phyloP scores from a whole-genome alignment of 148 eudicot genomes.

The Rhododendron vialii region DNA sequence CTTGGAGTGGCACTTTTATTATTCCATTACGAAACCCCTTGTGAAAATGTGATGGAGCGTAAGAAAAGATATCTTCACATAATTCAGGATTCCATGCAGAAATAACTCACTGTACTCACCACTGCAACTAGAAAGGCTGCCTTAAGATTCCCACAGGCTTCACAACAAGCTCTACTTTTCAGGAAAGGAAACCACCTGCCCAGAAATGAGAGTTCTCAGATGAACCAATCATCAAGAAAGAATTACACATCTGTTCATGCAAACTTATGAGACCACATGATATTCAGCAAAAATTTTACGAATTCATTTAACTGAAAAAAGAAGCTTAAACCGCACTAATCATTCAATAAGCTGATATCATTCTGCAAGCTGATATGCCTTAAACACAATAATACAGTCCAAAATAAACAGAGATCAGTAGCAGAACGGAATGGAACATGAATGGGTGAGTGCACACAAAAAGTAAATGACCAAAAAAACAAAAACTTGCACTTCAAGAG shows the following conservation, averaged over 20 bases:
- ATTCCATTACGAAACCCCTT: background rate
- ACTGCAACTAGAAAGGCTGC: constrained; percentile 96
- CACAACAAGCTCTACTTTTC: constrained; percentile 85
- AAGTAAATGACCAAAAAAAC: background rate
- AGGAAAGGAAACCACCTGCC: constrained; percentile 96
- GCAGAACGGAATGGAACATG: background rate
- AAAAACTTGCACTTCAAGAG: background rate
- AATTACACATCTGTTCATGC: background rate
- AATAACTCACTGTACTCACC: constrained; percentile 42
- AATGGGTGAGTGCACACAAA: background rate
- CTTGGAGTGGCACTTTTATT: background rate
- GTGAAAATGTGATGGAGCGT: background rate
- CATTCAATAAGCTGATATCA: background rate
- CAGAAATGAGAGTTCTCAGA: constrained; percentile 14
- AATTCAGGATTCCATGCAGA: background rate
- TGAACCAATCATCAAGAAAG: constrained; percentile 6
- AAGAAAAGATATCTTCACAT: background rate
- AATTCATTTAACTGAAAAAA: background rate
- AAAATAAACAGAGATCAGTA: background rate
- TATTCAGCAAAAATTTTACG: background rate
- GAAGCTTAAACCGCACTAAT: background rate
- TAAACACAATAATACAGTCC: background rate
- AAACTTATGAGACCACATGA: background rate
- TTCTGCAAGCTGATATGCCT: background rate
- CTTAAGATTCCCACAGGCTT: constrained; percentile 92